phyloP scores from a whole-genome alignment of 306 rosid genomes.

The Vigna hirtella region DNA sequence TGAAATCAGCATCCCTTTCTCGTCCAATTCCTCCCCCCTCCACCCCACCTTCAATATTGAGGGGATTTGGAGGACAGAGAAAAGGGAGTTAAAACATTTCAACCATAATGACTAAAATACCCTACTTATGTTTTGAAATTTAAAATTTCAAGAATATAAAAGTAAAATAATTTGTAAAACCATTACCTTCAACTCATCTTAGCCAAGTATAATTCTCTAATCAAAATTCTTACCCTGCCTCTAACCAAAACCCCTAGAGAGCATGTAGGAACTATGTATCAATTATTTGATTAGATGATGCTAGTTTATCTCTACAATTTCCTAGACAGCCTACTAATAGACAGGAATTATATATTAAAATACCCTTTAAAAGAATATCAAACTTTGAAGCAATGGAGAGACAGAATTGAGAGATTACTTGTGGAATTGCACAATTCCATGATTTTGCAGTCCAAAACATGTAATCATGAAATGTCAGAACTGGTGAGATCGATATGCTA shows the following conservation, averaged over 20 bases:
- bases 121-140: background rate
- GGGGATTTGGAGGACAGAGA: too few relatives aligned
- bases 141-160: background rate
- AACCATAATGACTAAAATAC: background rate
- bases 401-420: too few relatives aligned
- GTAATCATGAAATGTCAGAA: too few relatives aligned
- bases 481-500: too few relatives aligned
- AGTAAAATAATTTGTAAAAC: background rate
- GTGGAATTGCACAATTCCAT: too few relatives aligned
- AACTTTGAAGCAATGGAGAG: background rate
- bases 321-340: background rate
- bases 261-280: background rate
- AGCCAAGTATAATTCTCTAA: background rate
- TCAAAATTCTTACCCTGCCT: too few relatives aligned
- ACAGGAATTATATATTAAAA: background rate
- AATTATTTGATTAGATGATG: background rate
- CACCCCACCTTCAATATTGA: too few relatives aligned
- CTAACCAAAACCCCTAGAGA: too few relatives aligned
- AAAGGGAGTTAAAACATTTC: background rate
- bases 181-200: background rate
- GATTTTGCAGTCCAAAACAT: too few relatives aligned
- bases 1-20: too few relatives aligned
- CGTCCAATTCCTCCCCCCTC: too few relatives aligned
- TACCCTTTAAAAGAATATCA: conserved; percentile 3
- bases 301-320: conserved; percentile 22